These are phyloP conservation scores for Cordyceps tenuipes DNA, from an alignment of 2,329 filamentous ascomycete genomes.

Conservation along the genomic window DNA sequence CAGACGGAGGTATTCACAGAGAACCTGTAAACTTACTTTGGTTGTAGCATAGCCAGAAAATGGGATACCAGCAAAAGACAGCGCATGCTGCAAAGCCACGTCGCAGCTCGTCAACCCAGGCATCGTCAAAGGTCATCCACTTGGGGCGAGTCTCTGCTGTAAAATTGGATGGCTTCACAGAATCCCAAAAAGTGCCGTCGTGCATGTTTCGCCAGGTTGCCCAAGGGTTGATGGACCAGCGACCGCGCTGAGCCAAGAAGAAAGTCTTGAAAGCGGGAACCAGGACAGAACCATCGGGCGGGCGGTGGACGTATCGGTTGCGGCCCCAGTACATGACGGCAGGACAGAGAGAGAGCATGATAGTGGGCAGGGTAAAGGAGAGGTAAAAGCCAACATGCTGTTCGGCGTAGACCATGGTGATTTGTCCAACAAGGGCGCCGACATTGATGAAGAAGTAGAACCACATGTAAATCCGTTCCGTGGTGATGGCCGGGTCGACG, in stretches of 20 bases:
- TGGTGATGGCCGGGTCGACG: conserved; percentile 55
- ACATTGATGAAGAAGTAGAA: conserved; percentile 69
- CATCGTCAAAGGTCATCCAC: conserved; percentile 75
- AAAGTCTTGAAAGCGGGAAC: conserved; percentile 55
- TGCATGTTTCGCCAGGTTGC: conserved; percentile 50
- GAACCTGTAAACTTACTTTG: conserved; percentile 25
- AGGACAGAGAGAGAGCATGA: conserved; percentile 56
- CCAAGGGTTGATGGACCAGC: conserved; percentile 59
- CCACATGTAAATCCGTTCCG: conserved; percentile 56
- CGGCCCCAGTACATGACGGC: conserved; percentile 52
- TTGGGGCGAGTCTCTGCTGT: conserved; percentile 42
- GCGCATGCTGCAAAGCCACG: conserved; percentile 60
- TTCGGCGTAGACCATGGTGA: conserved; percentile 64
- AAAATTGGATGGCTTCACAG: conserved; percentile 59
- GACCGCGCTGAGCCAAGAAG: conserved; percentile 55
- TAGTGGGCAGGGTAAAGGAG: conserved; percentile 58
- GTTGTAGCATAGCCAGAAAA: conserved; percentile 47
- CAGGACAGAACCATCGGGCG: conserved; percentile 60
- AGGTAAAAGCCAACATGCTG: conserved; percentile 70
- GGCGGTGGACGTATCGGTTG: conserved; percentile 47
- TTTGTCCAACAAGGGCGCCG: conserved; percentile 55
- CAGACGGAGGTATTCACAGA: neutral
- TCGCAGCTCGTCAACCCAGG: conserved; percentile 67
- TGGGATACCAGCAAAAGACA: conserved; percentile 62
- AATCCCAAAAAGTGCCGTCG: conserved; percentile 54